Evolutionary conservation across 75 land plant species (phyloP).

Genomic region (Azolla pinnata): DNA sequence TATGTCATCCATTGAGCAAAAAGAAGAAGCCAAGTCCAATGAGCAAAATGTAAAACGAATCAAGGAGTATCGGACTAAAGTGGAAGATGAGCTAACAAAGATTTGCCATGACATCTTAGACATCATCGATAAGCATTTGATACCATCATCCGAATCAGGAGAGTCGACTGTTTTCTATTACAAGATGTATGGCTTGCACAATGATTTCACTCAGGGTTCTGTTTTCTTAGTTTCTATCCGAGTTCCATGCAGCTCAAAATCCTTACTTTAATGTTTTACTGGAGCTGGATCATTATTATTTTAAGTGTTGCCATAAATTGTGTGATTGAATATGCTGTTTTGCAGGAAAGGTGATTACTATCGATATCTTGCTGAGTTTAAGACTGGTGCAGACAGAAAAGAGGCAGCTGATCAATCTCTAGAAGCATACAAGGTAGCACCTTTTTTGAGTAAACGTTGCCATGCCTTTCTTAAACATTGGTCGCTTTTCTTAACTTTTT

Average conservation of each 20-base stretch:
- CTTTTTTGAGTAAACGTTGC: not conserved
- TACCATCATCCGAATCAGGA: slow-evolving; percentile 27
- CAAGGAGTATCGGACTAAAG: slow-evolving; percentile 27
- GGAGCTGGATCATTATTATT: too few species aligned
- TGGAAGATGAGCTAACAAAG: slow-evolving; percentile 31
- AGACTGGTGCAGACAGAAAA: slow-evolving; percentile 60
- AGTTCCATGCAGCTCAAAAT: too few species aligned
- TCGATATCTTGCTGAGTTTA: slow-evolving; percentile 72
- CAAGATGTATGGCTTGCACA: slow-evolving; percentile 33
- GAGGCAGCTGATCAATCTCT: slow-evolving; percentile 78
- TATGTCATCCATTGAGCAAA: slow-evolving; percentile 21
- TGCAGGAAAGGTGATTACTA: slow-evolving; percentile 87
- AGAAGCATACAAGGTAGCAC: slow-evolving; percentile 76
- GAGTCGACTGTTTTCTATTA: slow-evolving; percentile 36
- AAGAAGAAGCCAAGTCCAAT: slow-evolving; percentile 29
- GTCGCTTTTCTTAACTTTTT: not conserved
- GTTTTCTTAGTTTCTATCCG: too few species aligned
- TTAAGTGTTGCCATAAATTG: too few species aligned
- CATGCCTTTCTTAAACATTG: not conserved
- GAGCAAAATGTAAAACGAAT: slow-evolving; percentile 36
- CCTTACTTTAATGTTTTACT: too few species aligned
- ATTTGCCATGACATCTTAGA: slow-evolving; percentile 31
- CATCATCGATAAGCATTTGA: slow-evolving; percentile 27
- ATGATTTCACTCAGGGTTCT: too few species aligned
- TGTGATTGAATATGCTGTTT: too few species aligned